Conservation (phyloP, 2,329 filamentous ascomycete species). For the Chrysoporthe cubensis region DNA sequence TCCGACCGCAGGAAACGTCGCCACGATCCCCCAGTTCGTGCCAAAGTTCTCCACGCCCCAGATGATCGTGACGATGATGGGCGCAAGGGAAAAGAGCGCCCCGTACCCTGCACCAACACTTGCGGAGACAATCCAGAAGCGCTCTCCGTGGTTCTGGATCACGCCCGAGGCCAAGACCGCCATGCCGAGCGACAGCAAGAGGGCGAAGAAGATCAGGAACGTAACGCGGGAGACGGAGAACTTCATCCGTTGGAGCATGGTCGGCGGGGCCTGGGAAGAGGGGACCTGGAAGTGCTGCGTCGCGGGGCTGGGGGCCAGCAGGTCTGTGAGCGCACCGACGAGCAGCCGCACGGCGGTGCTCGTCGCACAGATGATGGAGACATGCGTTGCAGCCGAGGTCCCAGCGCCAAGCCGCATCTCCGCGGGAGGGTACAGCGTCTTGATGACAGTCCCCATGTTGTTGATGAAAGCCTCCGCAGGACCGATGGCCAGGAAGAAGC, state of each 20-base stretch:
- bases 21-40: conserved; percentile 96
- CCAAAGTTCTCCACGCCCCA: conserved; percentile 99
- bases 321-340: conserved; percentile 85
- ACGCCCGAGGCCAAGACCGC: conserved; percentile 76
- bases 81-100: conserved; percentile 84
- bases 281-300: conserved; percentile 60
- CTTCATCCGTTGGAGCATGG: conserved; percentile 35
- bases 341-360: conserved; percentile 90
- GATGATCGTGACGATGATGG: conserved; percentile 93
- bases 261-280: conserved; percentile 37
- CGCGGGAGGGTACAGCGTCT: conserved; percentile 72
- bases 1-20: conserved; percentile 85
- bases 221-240: conserved; percentile 75
- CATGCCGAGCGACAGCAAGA: conserved; percentile 76
- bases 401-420: conserved; percentile 45
- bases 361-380: conserved; percentile 88
- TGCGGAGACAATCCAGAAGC: conserved; percentile 85
- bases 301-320: conserved; percentile 73
- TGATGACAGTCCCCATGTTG: conserved; percentile 92
- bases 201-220: conserved; percentile 77
- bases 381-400: conserved; percentile 80
- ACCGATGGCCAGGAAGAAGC: conserved; percentile 91
- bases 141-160: conserved; percentile 72
- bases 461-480: conserved; percentile 99
- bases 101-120: conserved; percentile 91